These are phyloP conservation scores for Blumeria graminis DNA, from an alignment of 2,329 filamentous ascomycete genomes.

Conservation along the genomic window DNA sequence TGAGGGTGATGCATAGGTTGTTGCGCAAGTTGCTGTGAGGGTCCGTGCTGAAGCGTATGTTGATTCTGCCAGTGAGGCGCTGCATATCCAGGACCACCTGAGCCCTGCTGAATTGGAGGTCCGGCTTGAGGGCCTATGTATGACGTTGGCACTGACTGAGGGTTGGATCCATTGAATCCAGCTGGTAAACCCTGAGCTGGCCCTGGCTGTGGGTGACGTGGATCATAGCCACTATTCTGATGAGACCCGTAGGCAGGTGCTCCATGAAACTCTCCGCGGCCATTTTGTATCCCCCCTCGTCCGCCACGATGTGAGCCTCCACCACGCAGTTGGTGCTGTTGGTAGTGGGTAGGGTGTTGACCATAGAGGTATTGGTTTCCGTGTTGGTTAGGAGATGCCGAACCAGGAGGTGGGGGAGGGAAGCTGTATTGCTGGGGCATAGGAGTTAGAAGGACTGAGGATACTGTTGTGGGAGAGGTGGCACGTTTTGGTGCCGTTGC, in stretches of 20 bases:
- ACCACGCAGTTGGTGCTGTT: slow-evolving; percentile 12
- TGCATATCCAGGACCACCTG: slow-evolving; percentile 6
- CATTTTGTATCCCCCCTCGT: slow-evolving; percentile 12
- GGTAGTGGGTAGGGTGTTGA: slow-evolving; percentile 8
- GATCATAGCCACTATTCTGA: slow-evolving; percentile 9
- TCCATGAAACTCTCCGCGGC: slow-evolving; percentile 13
- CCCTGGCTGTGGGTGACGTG: slow-evolving; percentile 6
- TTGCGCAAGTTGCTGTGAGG: slow-evolving; percentile 9
- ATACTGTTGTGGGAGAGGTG: no score
- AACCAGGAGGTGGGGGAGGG: slow-evolving; percentile 15
- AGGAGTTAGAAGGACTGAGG: slow-evolving; percentile 1
- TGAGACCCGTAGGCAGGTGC: slow-evolving; percentile 9
- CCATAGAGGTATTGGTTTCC: slow-evolving; percentile 13
- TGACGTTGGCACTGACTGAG: slow-evolving; percentile 11
- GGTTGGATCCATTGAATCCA: slow-evolving; percentile 10
- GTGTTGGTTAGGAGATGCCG: slow-evolving; percentile 10
- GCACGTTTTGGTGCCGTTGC: no score
- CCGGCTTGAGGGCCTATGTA: slow-evolving; percentile 16
- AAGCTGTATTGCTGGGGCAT: slow-evolving; percentile 15
- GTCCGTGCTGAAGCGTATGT: slow-evolving; percentile 9
- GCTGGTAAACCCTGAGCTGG: slow-evolving; percentile 9
- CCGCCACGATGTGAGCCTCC: slow-evolving; percentile 13
- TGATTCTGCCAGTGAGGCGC: slow-evolving; percentile 11
- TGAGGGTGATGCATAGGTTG: slow-evolving; percentile 16
- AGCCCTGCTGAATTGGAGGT: slow-evolving; percentile 8